Conservation (phyloP, 2,329 filamentous ascomycete species). For the Aspergillus ustus region DNA sequence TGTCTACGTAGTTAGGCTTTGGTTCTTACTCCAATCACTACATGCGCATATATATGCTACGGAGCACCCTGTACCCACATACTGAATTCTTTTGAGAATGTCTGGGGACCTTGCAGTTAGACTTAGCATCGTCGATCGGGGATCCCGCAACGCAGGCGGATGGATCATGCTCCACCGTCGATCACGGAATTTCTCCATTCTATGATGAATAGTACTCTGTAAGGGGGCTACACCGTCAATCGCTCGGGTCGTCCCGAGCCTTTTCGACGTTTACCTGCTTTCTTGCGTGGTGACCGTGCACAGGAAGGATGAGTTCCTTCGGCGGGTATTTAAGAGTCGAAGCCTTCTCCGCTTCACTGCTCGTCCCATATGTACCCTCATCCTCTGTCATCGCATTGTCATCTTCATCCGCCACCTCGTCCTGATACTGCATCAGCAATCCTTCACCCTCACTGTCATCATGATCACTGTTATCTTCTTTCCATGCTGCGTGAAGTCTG, state of each 20-base stretch:
- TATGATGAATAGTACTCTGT: neutral
- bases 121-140: neutral
- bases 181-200: neutral
- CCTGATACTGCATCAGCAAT: no score
- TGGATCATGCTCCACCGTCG: neutral
- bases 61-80: neutral
- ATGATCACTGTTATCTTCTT: no score
- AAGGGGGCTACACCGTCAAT: neutral
- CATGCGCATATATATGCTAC: neutral
- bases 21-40: neutral
- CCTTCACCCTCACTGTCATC: no score
- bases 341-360: neutral
- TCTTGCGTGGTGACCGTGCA: no score
- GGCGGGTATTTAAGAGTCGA: neutral
- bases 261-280: neutral
- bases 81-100: neutral
- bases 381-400: neutral
- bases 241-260: neutral
- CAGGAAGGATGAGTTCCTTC: no score
- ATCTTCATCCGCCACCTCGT: no score
- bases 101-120: neutral
- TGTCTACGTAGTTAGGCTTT: neutral
- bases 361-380: neutral
- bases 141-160: neutral
- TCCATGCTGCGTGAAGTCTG: no score